These are phyloP conservation scores for Piper longum DNA, from an alignment of 164 flowering plant genomes.

Conservation along the genomic window DNA sequence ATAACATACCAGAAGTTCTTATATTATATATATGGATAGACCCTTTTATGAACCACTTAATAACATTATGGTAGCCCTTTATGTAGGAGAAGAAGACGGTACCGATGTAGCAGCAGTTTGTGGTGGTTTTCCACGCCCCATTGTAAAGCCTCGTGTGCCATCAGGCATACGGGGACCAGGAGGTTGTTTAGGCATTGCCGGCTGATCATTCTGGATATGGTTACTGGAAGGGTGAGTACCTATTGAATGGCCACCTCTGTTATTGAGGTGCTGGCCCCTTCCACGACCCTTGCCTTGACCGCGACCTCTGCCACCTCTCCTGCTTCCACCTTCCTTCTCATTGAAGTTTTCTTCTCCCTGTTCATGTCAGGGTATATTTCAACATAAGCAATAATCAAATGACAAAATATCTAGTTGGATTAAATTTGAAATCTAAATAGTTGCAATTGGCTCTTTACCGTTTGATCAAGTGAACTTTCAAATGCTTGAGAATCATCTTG, in stretches of 20 bases:
- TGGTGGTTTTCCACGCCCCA: slow-evolving; percentile 65
- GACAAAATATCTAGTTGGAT: too few relatives aligned
- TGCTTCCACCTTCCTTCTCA: slow-evolving; percentile 51
- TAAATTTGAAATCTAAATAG: too few relatives aligned
- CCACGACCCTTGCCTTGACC: slow-evolving; percentile 69
- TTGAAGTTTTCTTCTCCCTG: slow-evolving; percentile 48
- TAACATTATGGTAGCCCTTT: background rate
- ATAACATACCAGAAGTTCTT: background rate
- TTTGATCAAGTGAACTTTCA: slow-evolving; percentile 31
- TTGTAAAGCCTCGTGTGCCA: slow-evolving; percentile 63
- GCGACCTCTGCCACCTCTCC: slow-evolving; percentile 37
- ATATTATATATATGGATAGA: background rate
- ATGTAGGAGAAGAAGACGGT: slow-evolving; percentile 8
- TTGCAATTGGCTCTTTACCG: slow-evolving; percentile 19
- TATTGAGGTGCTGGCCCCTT: slow-evolving; percentile 33
- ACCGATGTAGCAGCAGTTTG: background rate
- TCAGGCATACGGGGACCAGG: slow-evolving; percentile 90
- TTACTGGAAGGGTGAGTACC: slow-evolving; percentile 28
- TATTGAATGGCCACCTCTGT: slow-evolving; percentile 29
- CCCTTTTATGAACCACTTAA: background rate
- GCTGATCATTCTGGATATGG: slow-evolving; percentile 17
- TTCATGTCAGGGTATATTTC: background rate
- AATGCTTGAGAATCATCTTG: slow-evolving; percentile 30
- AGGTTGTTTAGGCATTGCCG: slow-evolving; percentile 31
- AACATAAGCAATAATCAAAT: too few relatives aligned